A percentile compares a stretch with the other conserved stretches of the same genome.
Evolutionary conservation across 306 rosid species (phyloP).

Genomic region (Psophocarpus tetragonolobus): DNA sequence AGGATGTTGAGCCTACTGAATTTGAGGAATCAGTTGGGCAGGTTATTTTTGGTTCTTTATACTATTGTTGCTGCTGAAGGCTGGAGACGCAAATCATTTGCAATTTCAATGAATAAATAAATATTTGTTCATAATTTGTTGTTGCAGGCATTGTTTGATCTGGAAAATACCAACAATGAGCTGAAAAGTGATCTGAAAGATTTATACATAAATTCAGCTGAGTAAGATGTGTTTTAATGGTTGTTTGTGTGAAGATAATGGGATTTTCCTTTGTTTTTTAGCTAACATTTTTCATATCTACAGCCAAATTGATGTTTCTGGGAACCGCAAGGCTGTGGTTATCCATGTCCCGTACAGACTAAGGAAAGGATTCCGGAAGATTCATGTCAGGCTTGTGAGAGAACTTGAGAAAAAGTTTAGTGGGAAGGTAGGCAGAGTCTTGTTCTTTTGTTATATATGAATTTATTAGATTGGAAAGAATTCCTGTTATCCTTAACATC

Average conservation of each 20-base stretch:
- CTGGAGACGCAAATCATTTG: background rate
- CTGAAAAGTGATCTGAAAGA: slow-evolving; percentile 93
- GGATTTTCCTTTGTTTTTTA: background rate
- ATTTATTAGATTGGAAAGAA: background rate
- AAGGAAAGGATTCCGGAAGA: slow-evolving; percentile 80
- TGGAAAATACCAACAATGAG: slow-evolving; percentile 78
- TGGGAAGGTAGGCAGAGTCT: slow-evolving; percentile 60
- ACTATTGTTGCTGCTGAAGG: background rate
- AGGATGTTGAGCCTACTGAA: slow-evolving; percentile 67
- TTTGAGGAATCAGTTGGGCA: slow-evolving; percentile 79
- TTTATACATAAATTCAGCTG: slow-evolving; percentile 78
- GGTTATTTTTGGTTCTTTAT: slow-evolving; percentile 35
- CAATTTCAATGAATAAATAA: background rate
- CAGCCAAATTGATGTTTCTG: slow-evolving; percentile 81
- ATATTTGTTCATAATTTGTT: background rate
- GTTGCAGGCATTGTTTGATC: slow-evolving; percentile 70
- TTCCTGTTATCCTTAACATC: background rate
- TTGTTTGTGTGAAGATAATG: background rate
- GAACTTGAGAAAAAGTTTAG: slow-evolving; percentile 95
- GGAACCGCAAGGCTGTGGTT: slow-evolving; percentile 79
- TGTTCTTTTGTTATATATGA: background rate
- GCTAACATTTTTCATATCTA: background rate
- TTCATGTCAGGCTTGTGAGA: slow-evolving; percentile 78
- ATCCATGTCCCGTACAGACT: slow-evolving; percentile 73
- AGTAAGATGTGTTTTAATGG: slow-evolving; percentile 47